These are phyloP conservation scores for Fusarium mexicanum DNA, from an alignment of 2,329 filamentous ascomycete species.

Conservation along the genomic window DNA sequence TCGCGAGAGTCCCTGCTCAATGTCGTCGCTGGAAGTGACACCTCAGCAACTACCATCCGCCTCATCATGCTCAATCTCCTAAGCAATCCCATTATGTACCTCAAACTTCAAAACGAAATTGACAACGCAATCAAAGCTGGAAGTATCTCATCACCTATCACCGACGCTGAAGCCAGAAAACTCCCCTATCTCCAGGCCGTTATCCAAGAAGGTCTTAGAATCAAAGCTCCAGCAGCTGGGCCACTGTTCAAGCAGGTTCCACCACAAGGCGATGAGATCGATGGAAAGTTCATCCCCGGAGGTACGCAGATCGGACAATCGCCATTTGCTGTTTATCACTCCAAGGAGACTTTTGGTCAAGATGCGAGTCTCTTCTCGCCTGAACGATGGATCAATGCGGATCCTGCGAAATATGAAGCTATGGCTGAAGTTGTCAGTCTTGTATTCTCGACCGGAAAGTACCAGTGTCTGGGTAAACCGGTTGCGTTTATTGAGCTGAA, in stretches of 20 bases:
- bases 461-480: constrained; percentile 50
- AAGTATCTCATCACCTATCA: constrained; percentile 28
- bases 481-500: constrained; percentile 52
- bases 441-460: constrained; percentile 52
- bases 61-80: constrained; percentile 62
- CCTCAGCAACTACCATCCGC: constrained; percentile 51
- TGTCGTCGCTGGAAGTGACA: constrained; percentile 52
- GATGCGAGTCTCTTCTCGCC: constrained; percentile 49
- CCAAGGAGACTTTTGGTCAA: constrained; percentile 46
- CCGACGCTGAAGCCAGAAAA: constrained; percentile 47
- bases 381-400: constrained; percentile 51
- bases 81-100: constrained; percentile 58
- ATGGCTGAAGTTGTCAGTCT: constrained; percentile 50
- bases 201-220: constrained; percentile 59
- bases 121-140: constrained; percentile 56
- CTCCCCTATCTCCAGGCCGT: constrained; percentile 61
- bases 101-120: constrained; percentile 60
- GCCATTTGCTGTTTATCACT: constrained; percentile 46
- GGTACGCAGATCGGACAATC: constrained; percentile 46
- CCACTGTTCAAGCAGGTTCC: constrained; percentile 48
- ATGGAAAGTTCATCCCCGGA: constrained; percentile 52
- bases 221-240: constrained; percentile 56
- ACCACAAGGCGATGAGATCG: constrained; percentile 38
- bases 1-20: constrained; percentile 47
- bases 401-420: constrained; percentile 38